These are phyloP conservation scores for Scedosporium aurantiacum DNA, from an alignment of 2,329 filamentous ascomycete species.

Conservation along the genomic window DNA sequence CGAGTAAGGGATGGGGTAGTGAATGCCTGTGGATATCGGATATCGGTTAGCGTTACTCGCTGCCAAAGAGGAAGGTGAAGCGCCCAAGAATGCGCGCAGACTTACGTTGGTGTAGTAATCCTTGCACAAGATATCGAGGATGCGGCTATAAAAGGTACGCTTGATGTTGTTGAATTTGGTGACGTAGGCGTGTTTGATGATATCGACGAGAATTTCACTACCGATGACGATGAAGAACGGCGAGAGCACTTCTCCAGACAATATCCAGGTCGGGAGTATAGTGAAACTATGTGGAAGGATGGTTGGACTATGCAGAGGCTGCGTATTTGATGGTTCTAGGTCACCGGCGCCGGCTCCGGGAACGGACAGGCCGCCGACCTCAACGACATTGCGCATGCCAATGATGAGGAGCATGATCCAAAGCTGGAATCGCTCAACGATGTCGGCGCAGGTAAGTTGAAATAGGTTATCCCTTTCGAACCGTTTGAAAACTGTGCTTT, in stretches of 20 bases:
- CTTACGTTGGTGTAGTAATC: conserved; percentile 91
- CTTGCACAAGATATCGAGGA: conserved; percentile 87
- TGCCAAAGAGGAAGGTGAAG: conserved; percentile 8
- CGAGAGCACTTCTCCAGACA: conserved; percentile 74
- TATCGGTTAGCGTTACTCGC: background rate
- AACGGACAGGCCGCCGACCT: conserved; percentile 74
- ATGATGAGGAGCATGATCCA: conserved; percentile 98
- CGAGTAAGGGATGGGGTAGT: conserved; percentile 81
- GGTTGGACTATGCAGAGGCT: conserved; percentile 55
- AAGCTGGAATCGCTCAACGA: conserved; percentile 93
- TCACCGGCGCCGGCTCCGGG: conserved; percentile 39
- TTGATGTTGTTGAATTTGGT: conserved; percentile 98
- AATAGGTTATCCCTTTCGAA: conserved; percentile 98
- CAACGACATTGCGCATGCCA: conserved; percentile 88
- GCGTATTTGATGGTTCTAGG: conserved; percentile 25
- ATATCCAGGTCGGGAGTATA: conserved; percentile 67
- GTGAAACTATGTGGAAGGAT: conserved; percentile 88
- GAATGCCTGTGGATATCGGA: conserved; percentile 53
- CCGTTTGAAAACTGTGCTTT: conserved; percentile 95
- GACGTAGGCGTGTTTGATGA: conserved; percentile 95
- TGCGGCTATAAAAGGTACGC: conserved; percentile 77
- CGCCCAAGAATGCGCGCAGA: conserved; percentile 3
- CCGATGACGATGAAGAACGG: conserved; percentile 91
- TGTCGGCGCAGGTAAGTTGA: conserved; percentile 89
- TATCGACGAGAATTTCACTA: conserved; percentile 93